Evolutionary conservation across 495 filamentous ascomycete genomes (phyloP), one percentile per base, ranked within the genome.

Genomic region (Aspergillus coremiiformis): DNA sequence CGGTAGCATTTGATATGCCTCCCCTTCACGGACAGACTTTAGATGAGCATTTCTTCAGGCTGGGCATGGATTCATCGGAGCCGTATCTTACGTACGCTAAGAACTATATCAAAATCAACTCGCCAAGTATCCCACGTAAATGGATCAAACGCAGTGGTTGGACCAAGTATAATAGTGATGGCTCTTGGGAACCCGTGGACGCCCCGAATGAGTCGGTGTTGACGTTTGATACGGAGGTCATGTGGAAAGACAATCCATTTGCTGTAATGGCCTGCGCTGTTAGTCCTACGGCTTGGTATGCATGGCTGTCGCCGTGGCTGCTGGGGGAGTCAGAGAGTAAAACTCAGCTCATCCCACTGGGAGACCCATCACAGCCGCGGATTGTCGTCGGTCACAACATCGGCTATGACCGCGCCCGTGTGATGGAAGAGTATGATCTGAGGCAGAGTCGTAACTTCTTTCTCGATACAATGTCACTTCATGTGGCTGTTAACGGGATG

Each of bases 401-500:
- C 47, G 94, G 94, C 22, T 99, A 93, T 62, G 93, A 99, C 64
- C 78, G 93, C 10, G 90, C 92, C 20, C 81, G 94, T 22, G 81
- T 96, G 44, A 63, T 80, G 10, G 93, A 99, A 65, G 93, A 99
- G 65, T 99, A 99, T 63, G 77, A 84, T 58, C 64, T 96, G 33
- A 68, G 78, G 45, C 90, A 95, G 63, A 82, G 89, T 21, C 81
- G 80, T 46, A 97, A 88, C 57, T 88, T 81, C 37, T 99, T 95
- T 60, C 65, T 99, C 22, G 93, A 99, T 71, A 99, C 93, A 2
- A 99, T 99, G 93, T 96, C 90, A 8, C 75, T 99, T 45, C 93
- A 99, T 64, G 91, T 96, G 7, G 93, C 93, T 11, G 91, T 96
- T 8, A 99, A 99, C 61, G 93, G 93, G 26, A 99, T 99, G 93